Evolutionary conservation across 306 rosid genomes (phyloP).

Genomic region (Acacia acuminata): DNA sequence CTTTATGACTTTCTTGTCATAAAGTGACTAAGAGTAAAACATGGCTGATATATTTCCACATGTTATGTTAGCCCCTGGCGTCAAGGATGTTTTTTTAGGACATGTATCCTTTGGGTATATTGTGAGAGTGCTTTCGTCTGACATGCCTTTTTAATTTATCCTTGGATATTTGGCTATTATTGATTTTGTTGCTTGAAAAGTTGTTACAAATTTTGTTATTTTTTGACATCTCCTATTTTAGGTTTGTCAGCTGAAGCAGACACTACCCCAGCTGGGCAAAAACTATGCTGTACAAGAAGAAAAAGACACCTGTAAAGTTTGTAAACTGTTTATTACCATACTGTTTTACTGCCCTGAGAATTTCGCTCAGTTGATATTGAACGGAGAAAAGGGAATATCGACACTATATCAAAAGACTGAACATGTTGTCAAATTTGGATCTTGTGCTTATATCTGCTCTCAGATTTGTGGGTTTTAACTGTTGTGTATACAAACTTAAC

Average conservation of each 20-base stretch:
- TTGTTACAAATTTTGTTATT: constrained; percentile 16
- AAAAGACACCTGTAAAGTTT: constrained; percentile 65
- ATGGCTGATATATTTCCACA: constrained; percentile 19
- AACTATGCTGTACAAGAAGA: constrained; percentile 83
- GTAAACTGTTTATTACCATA: constrained; percentile 21
- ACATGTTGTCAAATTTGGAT: constrained; percentile 18
- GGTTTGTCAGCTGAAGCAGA: constrained; percentile 76
- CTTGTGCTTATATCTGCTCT: constrained; percentile 15
- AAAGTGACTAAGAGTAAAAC: constrained; percentile 5
- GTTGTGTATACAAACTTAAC: constrained; percentile 16
- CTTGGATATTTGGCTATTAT: constrained; percentile 12
- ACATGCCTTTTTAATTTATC: constrained; percentile 15
- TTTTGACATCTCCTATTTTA: constrained; percentile 41
- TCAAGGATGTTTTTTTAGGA: constrained; percentile 10
- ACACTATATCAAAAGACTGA: constrained; percentile 5
- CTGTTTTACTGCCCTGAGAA: constrained; percentile 25
- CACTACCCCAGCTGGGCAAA: constrained; percentile 71
- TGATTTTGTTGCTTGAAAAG: constrained; percentile 20
- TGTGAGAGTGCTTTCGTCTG: constrained; percentile 25
- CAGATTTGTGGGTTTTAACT: constrained; percentile 20
- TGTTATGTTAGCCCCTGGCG: not conserved
- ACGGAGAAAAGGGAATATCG: constrained; percentile 7
- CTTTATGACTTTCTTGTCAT: constrained; percentile 5
- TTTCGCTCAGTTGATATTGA: constrained; percentile 20
- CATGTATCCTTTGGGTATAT: constrained; percentile 15